Base-by-base conservation (phyloP, 371 early-diverging fungal genomes). In the Parasitella parasitica region DNA sequence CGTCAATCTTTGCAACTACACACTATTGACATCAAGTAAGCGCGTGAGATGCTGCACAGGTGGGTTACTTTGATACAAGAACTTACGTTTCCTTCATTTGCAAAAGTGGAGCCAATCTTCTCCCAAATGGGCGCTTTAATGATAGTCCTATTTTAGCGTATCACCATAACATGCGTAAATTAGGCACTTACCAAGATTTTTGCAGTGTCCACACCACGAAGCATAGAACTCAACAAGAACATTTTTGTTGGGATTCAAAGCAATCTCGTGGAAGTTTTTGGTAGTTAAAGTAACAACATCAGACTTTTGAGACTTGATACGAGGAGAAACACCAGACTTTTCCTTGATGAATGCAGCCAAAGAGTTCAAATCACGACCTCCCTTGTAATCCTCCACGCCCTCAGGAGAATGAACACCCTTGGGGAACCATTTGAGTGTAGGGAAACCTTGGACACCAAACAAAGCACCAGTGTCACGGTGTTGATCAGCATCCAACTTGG, bases 341-440 rank as follows among this genome's bases (percentile, higher is more conserved):
- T 91, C 85, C 48, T 77, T 77, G 13, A 97, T 77, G 70, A 92
- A 97, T 36, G 71, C 66, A 48, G 83, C 51, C 54, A 98, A 80
- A 6, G 86, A 80, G 24, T 91, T 91, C 26, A 95, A 76, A 57
- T 91, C 91, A 60, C 96, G 94, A 34, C 93, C 95, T 50, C 88
- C 86, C 37, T 68, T 69, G 76, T 95, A 97, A 52, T 89, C 90
- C 54, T 89, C 91, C 38, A 93, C 91, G 49, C 73, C 78, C 26
- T 84, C 81, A 41, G 81, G 79, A 26, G 65, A 51, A 22, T 69
- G 65, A 46, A 78, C 75, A 43, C 91, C 94, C 72, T 92, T 90
- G 62, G 92, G 88, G 85, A 96, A 95, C 91, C 93, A 94, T 74
- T 96, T 97, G 59, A 97, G 69, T 4, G 96, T 95, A 15, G 97